Evolutionary conservation across 108 stramenopile genomes (phyloP), one percentile per base, ranked within the genome.

Genomic region (Stephanodiscus triporus): DNA sequence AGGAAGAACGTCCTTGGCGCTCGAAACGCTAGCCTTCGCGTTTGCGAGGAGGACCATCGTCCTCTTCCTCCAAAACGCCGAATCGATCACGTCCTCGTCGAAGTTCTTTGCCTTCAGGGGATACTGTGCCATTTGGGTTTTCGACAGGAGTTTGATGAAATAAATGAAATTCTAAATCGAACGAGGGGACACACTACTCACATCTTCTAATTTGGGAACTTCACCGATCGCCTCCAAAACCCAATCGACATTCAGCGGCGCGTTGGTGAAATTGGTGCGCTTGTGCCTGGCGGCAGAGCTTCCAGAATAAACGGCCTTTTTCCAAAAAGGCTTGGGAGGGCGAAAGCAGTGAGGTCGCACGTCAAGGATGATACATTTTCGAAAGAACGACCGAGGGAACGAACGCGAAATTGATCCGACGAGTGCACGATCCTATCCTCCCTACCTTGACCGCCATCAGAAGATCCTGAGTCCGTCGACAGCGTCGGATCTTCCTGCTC

Each of bases 261-360:
- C 36, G 20, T 68, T 68, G 40, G 38, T 68, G 55, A 68, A 68
- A 40, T 34, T 40, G 19, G 20, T 26, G 23, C 67, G 54, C 51
- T 56, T 56, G 53, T 27, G 55, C 49, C 51, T 51, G 0, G 67
- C 22, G 7, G 67, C 54, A 10, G 53, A 55, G 24, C 67, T 68
- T 3, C 53, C 40, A 40, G 67, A 68, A 56, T 68, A 68, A 40
- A 17, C 10, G 5, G 22, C 36, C 26, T 49, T 54, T 23, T 55
- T 68, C 67, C 67, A 68, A 68, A 38, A 68, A 0, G 67, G 67
- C 55, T 29, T n/a, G n/a, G n/a, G n/a, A n/a, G n/a, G n/a, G n/a
- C n/a, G n/a, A n/a, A n/a, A n/a, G n/a, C n/a, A n/a, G n/a, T n/a
- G n/a, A n/a, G n/a, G n/a, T n/a, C n/a, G n/a, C n/a, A n/a, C n/a